Evolutionary conservation across 257 asterid species (phyloP).

Genomic region (Schizonepeta tenuifolia): DNA sequence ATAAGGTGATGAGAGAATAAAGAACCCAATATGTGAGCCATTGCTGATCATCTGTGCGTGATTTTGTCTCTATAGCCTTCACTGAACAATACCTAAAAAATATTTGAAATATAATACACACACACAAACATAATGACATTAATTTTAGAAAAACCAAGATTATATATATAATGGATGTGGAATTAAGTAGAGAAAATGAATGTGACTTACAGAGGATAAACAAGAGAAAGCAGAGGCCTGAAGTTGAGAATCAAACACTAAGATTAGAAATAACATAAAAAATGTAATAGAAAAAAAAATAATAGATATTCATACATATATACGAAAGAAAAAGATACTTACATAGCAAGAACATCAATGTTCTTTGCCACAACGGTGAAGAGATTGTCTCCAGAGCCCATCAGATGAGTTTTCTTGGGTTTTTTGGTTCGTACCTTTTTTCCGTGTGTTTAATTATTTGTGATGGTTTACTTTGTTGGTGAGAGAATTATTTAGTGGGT

Average conservation of each 20-base stretch:
- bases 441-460: not conserved
- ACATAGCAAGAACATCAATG: conserved; percentile 89
- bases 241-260: not conserved
- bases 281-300: not conserved
- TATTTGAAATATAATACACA: not conserved
- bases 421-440: not conserved
- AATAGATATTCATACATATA: not conserved
- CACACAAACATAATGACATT: not conserved
- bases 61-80: conserved; percentile 83
- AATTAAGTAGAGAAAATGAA: not conserved
- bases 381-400: conserved; percentile 84
- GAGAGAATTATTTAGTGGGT: conserved; percentile 11
- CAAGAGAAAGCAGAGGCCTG: conserved; percentile 93
- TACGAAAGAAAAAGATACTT: conserved; percentile 30
- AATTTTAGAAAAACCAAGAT: not conserved
- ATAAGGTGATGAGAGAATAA: conserved; percentile 75
- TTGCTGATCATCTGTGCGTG: conserved; percentile 76
- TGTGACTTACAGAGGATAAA: conserved; percentile 81
- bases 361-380: conserved; percentile 77
- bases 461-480: not conserved
- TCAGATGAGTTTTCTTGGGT: conserved; percentile 10
- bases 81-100: conserved; percentile 69
- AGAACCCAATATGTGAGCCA: conserved; percentile 98
- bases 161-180: not conserved
- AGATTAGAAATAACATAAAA: not conserved